Base-by-base conservation (phyloP, 495 filamentous ascomycete genomes). In the Lasiosphaeris hirsuta region DNA sequence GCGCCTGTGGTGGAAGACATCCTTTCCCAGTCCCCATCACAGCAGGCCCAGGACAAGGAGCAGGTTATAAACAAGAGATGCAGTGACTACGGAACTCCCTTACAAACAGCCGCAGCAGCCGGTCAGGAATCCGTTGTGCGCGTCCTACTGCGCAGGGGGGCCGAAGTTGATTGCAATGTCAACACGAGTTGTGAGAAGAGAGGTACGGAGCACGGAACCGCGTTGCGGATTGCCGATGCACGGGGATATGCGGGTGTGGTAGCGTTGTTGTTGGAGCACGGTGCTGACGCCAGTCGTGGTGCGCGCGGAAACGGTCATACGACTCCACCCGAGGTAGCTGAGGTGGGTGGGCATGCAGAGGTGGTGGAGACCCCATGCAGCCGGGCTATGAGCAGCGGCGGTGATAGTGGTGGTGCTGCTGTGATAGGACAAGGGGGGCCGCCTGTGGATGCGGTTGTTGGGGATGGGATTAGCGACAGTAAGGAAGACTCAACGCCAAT, bases 51-150 rank as follows among this genome's bases (percentile, higher is more conserved):
- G n/a, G n/a, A n/a, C n/a, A 14, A 40, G 37, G 19, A 30, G 7
- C 15, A 10, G 4, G 19, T 50, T n/a, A 30, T 57, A 2, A 42
- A 57, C 19, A 1, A 15, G 11, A 5, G 35, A 41, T 45, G 38
- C 45, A 44, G 39, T 17, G 35, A 45, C 8, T 40, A 9, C 55
- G 14, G 54, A n/a, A 66, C 60, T 7, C 33, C 61, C 37, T 61
- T 66, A 6, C 18, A 63, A 34, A 33, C 14, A 40, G 68, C 68
- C 36, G 51, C 61, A 43, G 33, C 0, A 18, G 51, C n/a, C 7
- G 62, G 65, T 11, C 59, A 65, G 45, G 53, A 36, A 34, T 18
- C 51, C 15, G 55, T 68, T 17, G 58, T 68, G 0, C 13, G 61
- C 36, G 35, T 67, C 10, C 59, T 70, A 1, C 43, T 68, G 7